Evolutionary conservation across 345 rosid genomes (phyloP), one percentile per base, ranked within the genome.

Genomic region (Hibiscus mutabilis): DNA sequence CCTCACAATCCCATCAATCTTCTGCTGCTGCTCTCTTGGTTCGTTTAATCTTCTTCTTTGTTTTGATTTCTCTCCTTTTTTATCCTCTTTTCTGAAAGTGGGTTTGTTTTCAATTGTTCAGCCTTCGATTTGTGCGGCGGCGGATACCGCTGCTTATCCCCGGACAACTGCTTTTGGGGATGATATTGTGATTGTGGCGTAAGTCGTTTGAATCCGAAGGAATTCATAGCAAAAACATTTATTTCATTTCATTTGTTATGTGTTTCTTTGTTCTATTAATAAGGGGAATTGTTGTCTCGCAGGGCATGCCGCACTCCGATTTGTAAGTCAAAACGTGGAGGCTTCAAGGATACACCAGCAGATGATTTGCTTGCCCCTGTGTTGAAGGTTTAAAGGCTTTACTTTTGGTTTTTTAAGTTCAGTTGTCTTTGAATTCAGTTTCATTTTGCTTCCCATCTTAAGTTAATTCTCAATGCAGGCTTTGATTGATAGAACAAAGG

Each of bases 231-330:
- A 2, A 35, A 37, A 35, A 33, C 22, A n/a, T 25, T 25, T 65
- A 21, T 27, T 53, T 44, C 56, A 12, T 31, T n/a, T 16, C 24
- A 15, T 55, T 2, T 55, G 25, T 12, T 72, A 65, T 73, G 6
- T 60, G 47, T 62, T 40, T 25, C n/a, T 68, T 19, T 24, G 27
- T 6, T 15, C 16, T 16, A 21, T 35, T 61, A 21, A 42, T 18
- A 69, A 29, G 18, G 10, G 18, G 12, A 58, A 44, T 0, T 31
- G 22, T 3, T 70, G 46, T 67, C 51, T 37, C 47, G 25, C 84
- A 95, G 99, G 70, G 97, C 97, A 0, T 87, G 87, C 37, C 96
- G 97, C 52, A 91, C 97, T 16, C 93, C 97, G 65, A 87, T 95
- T 58, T 91, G 99, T 76, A 95, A 90, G 76, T 77, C 93, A 5